Conservation (phyloP, 192 early-diverging fungal species). For the Bifiguratus adelaidae region DNA sequence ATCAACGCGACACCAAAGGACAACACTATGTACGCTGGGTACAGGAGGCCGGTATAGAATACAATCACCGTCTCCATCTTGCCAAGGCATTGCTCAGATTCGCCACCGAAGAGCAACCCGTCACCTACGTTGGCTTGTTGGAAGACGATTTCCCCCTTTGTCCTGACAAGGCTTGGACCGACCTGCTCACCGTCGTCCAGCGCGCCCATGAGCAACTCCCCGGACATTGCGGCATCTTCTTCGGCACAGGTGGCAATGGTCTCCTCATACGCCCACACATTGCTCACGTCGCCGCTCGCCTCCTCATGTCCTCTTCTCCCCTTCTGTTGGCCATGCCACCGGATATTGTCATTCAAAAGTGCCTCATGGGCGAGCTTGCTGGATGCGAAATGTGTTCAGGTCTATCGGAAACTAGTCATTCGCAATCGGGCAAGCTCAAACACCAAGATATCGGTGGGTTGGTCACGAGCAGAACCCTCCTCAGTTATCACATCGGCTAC, state of each 20-base stretch:
- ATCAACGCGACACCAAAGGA: constrained; percentile 20
- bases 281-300: background rate
- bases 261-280: background rate
- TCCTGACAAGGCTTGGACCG: constrained; percentile 25
- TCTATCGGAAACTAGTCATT: constrained; percentile 24
- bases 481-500: constrained; percentile 41
- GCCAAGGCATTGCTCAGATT: constrained; percentile 22
- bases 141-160: constrained; percentile 49
- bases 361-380: constrained; percentile 28
- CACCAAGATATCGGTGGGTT: too few species aligned
- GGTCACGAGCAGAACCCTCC: constrained; percentile 31
- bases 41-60: constrained; percentile 27
- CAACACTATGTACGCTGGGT: constrained; percentile 34
- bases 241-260: constrained; percentile 40
- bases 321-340: too few species aligned
- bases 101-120: constrained; percentile 14
- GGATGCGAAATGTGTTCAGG: constrained; percentile 19
- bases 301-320: background rate
- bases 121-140: constrained; percentile 30
- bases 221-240: constrained; percentile 40
- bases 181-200: constrained; percentile 37
- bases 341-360: constrained; percentile 43
- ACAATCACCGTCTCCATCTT: constrained; percentile 38
- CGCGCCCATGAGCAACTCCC: constrained; percentile 23
- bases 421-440: too few species aligned